Conservation (phyloP, 1,139 yeast genomes). For the Pneumocystis wakefieldiae region DNA sequence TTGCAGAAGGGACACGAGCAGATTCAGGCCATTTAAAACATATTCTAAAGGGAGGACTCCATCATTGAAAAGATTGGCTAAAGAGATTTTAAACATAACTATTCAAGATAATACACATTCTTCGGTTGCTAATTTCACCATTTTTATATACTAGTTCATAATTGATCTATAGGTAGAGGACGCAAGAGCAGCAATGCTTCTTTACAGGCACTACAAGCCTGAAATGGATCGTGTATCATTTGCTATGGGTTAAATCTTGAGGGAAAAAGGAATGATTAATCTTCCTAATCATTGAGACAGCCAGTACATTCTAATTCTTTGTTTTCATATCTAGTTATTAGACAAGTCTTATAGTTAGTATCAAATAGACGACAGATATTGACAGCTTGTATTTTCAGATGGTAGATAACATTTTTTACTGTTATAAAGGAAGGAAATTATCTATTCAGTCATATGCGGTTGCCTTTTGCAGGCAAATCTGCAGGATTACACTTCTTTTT, state of each 20-base stretch:
- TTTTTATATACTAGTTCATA: not conserved
- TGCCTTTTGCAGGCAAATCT: too few species aligned
- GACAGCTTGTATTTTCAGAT: not conserved
- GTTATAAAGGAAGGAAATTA: not conserved
- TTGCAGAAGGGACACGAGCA: constrained; percentile 52
- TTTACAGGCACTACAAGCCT: constrained; percentile 46
- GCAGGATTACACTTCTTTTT: not conserved
- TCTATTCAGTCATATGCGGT: too few species aligned
- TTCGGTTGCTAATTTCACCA: constrained; percentile 34
- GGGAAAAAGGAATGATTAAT: not conserved
- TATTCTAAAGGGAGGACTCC: constrained; percentile 57
- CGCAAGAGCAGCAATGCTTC: constrained; percentile 72
- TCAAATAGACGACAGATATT: not conserved
- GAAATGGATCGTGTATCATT: constrained; percentile 36
- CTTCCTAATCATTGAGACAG: not conserved
- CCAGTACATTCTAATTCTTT: not conserved
- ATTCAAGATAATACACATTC: constrained; percentile 72
- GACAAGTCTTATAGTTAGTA: not conserved
- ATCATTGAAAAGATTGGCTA: constrained; percentile 48
- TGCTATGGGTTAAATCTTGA: not conserved
- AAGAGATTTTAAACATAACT: constrained; percentile 40
- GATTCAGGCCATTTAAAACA: constrained; percentile 41
- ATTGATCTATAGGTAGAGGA: constrained; percentile 36
- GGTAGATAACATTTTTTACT: not conserved
- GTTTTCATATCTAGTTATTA: too few species aligned